Evolutionary conservation across 2,329 filamentous ascomycete species (phyloP).

Genomic region (Cadophora gregata): DNA sequence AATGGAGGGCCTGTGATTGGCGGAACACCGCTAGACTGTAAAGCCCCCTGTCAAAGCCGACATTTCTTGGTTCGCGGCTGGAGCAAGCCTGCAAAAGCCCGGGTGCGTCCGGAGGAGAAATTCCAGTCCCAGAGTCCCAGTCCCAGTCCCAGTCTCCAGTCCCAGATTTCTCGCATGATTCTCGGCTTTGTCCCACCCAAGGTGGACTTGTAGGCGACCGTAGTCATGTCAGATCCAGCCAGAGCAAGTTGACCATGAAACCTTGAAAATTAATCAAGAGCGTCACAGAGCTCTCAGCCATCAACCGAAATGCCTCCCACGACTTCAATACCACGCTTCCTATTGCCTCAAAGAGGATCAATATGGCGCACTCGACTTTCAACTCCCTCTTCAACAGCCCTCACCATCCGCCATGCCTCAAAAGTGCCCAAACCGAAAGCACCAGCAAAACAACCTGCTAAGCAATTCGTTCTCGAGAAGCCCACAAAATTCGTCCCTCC

Average conservation of each 20-base stretch:
- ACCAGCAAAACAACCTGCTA: constrained; percentile 42
- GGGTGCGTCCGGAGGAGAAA: background rate
- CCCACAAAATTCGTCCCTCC: constrained; percentile 90
- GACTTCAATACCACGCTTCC: constrained; percentile 67
- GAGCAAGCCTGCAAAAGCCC: no score
- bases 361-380: constrained; percentile 54
- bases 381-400: constrained; percentile 42
- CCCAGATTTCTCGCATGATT: background rate
- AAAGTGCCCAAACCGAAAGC: constrained; percentile 33
- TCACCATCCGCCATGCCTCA: constrained; percentile 44
- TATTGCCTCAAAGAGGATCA: constrained; percentile 66
- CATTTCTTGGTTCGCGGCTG: background rate
- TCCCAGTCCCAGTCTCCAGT: no score
- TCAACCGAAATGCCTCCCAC: constrained; percentile 45
- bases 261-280: constrained; percentile 4
- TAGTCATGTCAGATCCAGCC: background rate
- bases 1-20: background rate
- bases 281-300: background rate
- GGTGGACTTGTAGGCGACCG: constrained; percentile 3
- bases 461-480: constrained; percentile 79
- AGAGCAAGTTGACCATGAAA: background rate
- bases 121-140: no score
- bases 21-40: background rate
- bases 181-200: background rate
- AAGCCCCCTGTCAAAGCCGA: background rate